Base-by-base conservation (phyloP, 1,139 yeast species). In the Protomyces inouyei region DNA sequence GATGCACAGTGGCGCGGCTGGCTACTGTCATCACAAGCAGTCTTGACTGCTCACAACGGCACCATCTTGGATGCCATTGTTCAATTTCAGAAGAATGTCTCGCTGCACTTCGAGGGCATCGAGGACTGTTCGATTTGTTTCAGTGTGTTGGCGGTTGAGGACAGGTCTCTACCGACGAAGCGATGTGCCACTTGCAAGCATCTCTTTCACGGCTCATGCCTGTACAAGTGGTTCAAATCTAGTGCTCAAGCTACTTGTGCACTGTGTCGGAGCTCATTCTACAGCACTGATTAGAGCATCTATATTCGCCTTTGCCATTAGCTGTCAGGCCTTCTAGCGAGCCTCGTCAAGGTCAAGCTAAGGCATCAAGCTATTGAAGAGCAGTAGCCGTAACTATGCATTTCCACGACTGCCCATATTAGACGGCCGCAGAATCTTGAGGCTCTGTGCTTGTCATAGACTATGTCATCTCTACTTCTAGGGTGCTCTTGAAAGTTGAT, bases 81-180 rank as follows among this genome's bases (percentile, higher is more conserved):
- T 69, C 80, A 89, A 57, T 89, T 92, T 75, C 86, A 88, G 73
- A 85, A 83, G 71, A 91, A 91, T 72, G 93, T 90, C 52, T 82
- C 84, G 57, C 79, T 88, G 67, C 96, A 92, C 73, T 92, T 92
- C 65, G 76, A 76, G 51, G 97, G 97, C 0, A 91, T 90, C 70
- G 97, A 90, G 71, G 98, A 93, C 68, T 93, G 99, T 80, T 96
- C 98, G 4, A 91, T 93, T 72, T 93, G 99, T 75, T 93, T 92
- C 74, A 86, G 95, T 3, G 59, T 66, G 40, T 37, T 66, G 21
- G 68, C 79, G 91, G 69, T 96, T 72, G 93, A 88, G 70, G 97
- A 92, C 72, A 88, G 88, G 72, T 87, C 97, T 3, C 80, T 93
- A 67, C 98, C 99, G 3, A 84, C 90, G 45, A 92, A 91, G 76